Conservation (phyloP, 495 filamentous ascomycete genomes). For the Podospora fimiseda region DNA sequence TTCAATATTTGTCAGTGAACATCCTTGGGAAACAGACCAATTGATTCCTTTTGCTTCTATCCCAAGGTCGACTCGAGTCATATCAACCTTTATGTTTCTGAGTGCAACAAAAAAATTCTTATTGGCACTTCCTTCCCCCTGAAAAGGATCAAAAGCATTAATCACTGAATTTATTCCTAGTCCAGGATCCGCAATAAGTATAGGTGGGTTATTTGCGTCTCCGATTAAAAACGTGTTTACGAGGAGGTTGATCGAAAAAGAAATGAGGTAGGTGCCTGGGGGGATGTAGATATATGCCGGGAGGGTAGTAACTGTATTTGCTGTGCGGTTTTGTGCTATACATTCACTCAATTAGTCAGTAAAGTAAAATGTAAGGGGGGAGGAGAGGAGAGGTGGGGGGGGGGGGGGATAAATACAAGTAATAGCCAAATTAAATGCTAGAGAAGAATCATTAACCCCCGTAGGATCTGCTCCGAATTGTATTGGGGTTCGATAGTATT, state of each 20-base stretch:
- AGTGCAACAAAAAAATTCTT: conserved; percentile 72
- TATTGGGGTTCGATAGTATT: conserved; percentile 52
- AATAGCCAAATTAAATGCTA: conserved; percentile 57
- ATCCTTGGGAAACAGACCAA: conserved; percentile 61
- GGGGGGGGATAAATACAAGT: conserved; percentile 21
- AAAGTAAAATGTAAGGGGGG: conserved; percentile 31
- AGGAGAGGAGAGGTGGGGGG: conserved; percentile 13
- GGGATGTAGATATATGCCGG: conserved; percentile 56
- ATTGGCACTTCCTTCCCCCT: conserved; percentile 51
- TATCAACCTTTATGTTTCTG: conserved; percentile 66
- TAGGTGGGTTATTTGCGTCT: conserved; percentile 56
- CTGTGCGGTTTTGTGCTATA: conserved; percentile 28
- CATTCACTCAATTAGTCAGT: neutral
- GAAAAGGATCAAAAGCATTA: conserved; percentile 36
- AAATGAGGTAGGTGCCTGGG: conserved; percentile 49
- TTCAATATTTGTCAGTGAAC: conserved; percentile 56
- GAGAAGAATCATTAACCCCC: conserved; percentile 56
- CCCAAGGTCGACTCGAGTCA: conserved; percentile 43
- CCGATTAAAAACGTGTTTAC: conserved; percentile 46
- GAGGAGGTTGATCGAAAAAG: conserved; percentile 41
- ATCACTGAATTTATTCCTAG: conserved; percentile 17
- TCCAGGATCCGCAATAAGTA: conserved; percentile 51
- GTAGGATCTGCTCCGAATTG: conserved; percentile 46
- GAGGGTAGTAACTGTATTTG: conserved; percentile 45
- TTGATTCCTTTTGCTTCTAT: conserved; percentile 43